Evolutionary conservation across 2,329 filamentous ascomycete species (phyloP).

Genomic region (Neofusicoccum ribis): DNA sequence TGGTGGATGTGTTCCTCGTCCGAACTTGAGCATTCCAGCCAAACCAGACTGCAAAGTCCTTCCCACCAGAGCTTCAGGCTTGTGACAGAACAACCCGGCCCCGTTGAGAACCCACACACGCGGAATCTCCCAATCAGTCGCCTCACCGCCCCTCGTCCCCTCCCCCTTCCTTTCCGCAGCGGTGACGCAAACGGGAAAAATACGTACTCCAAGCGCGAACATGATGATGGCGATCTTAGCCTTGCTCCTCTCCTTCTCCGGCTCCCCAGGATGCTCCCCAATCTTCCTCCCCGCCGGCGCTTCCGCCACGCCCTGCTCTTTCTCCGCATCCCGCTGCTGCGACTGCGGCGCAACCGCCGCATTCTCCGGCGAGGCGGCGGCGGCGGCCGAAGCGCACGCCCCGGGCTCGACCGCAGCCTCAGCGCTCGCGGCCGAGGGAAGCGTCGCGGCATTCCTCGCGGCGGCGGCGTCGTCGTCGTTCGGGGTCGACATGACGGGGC

Average conservation of each 20-base stretch:
- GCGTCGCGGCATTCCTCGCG: background rate
- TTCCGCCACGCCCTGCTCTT: background rate
- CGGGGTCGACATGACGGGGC: background rate
- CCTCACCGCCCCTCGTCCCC: background rate
- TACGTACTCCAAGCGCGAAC: conserved; percentile 42
- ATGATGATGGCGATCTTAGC: conserved; percentile 51
- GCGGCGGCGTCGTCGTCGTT: background rate
- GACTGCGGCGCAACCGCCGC: background rate
- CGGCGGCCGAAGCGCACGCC: background rate
- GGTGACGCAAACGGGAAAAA: background rate
- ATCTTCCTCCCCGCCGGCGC: background rate
- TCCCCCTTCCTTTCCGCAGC: too few species aligned
- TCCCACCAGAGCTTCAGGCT: too few species aligned
- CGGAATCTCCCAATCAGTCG: too few species aligned
- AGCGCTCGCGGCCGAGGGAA: too few species aligned
- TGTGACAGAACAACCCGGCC: too few species aligned
- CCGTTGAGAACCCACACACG: background rate
- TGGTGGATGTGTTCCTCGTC: too few species aligned
- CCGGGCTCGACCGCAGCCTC: conserved; percentile 4
- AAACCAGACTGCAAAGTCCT: too few species aligned
- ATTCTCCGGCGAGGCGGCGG: background rate
- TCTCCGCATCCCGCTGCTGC: background rate
- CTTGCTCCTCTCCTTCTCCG: conserved; percentile 37
- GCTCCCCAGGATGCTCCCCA: background rate
- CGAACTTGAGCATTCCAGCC: too few species aligned